phyloP scores from a whole-genome alignment of 1,284 basidiomycete genomes.

The Dichomitus squalens region DNA sequence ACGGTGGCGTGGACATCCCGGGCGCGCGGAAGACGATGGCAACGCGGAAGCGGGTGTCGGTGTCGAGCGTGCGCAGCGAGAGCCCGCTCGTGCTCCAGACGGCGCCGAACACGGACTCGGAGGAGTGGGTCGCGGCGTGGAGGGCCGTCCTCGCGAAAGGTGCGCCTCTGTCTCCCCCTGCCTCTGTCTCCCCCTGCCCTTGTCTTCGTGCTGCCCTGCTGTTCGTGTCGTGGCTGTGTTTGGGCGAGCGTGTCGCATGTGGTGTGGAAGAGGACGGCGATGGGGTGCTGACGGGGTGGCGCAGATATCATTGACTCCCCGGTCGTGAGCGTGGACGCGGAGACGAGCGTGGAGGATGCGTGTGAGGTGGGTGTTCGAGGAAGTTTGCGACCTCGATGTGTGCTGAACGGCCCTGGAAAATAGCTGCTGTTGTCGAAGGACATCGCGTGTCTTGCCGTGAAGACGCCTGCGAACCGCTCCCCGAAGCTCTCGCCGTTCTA shows the following conservation, averaged over 20 bases:
- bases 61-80: conserved; percentile 36
- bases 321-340: conserved; percentile 63
- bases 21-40: conserved; percentile 21
- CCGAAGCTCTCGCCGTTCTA: conserved; percentile 40
- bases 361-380: conserved; percentile 66
- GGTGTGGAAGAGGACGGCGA: background rate
- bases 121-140: conserved; percentile 65
- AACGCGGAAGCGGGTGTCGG: conserved; percentile 36
- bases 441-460: conserved; percentile 65
- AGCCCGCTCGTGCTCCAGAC: conserved; percentile 33
- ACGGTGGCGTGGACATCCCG: background rate
- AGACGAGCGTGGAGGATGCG: conserved; percentile 75
- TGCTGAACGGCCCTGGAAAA: too few relatives aligned
- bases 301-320: conserved; percentile 68
- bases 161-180: conserved; percentile 24
- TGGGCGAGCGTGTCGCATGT: background rate
- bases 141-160: conserved; percentile 55
- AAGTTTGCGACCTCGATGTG: too few relatives aligned
- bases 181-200: too few relatives aligned
- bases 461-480: conserved; percentile 37
- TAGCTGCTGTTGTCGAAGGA: conserved; percentile 66
- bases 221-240: too few relatives aligned
- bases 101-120: conserved; percentile 44
- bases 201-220: too few relatives aligned
- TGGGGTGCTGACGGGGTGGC: background rate